Evolutionary conservation across 2,329 filamentous ascomycete genomes (phyloP), one percentile per base, ranked within the genome.

Genomic region (Fusarium brachygibbosum): DNA sequence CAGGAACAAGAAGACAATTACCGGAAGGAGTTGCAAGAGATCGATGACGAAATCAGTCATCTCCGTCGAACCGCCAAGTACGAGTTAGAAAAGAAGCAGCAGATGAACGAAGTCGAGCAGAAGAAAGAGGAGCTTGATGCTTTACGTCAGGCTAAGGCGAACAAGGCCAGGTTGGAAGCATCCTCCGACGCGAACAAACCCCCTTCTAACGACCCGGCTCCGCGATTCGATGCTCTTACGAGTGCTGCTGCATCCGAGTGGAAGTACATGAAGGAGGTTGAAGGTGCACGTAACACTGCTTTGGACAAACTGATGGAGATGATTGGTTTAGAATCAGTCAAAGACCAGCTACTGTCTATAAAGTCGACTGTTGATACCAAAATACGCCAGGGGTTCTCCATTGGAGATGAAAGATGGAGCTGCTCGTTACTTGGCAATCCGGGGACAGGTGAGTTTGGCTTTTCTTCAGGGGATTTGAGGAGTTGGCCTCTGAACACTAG

Each of bases 251-350:
- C 29, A 10, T 76, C 77, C 1, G 77, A 92, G 19, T 93, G 91
- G 91, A 78, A 89, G 16, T 74, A 80, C 1, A 83, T 89, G 69
- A 93, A 93, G 73, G 49, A 78, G 2, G 73, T 77, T 1, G 84
- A 89, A 32, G 81, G 81, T 1, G 83, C 84, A 0, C 69, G 72
- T 1, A 92, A 87, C 65, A 71, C 77, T 1, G 81, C 85, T 0
- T 71, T 94, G 1, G 90, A 94, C 61, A 74, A 81, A 0, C 73
- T 94, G 11, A 93, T 94, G 88, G 77, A 75, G 0, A 89, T 94
- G 87, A 88, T 91, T 42, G 91, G 92, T 0, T 81, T 94, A 0
- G 91, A 93, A 69, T 79, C 84, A 0, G 89, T 94, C 40, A 94
- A 94, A 66, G 72, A 82, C 3, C 76, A 87, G 14, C 87, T 94